Evolutionary conservation across 768 basidiomycete genomes (phyloP), one percentile per base, ranked within the genome.

Genomic region (Kwoniella bestiolae): DNA sequence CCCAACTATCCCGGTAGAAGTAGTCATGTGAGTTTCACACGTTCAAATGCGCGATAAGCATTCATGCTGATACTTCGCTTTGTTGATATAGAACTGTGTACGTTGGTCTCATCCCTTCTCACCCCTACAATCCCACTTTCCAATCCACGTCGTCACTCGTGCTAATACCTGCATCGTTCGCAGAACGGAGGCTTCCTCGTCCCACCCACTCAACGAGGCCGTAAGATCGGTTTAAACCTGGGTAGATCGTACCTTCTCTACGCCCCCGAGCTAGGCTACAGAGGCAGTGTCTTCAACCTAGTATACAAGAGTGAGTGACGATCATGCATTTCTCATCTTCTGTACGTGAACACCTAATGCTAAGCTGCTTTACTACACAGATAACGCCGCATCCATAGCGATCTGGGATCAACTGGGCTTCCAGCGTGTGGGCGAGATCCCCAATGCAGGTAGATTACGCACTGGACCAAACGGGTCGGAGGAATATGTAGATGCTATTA

Each of bases 121-220:
- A n/a, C n/a, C n/a, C n/a, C n/a, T n/a, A 32, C n/a, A 5, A 31
- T 55, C n/a, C 32, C 12, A 11, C 34, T 6, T 56, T 34, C 35
- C 32, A 32, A 38, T 38, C 28, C 11, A 34, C 18, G 51, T 32
- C 23, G 14, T 47, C 8, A 53, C 25, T 53, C 8, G 8, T 25
- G 47, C 18, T 49, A 23, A 49, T 25, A 49, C 7, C 8, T 11
- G 7, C 47, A 23, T 32, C 16, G 26, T 9, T 16, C 12, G 66
- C 92, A 91, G 82, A 96, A 95, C 72, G 92, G 86, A 3, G 94
- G 94, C 2, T 96, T 96, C 81, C 83, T 95, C 35, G 88, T 94
- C 6, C 86, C 89, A 23, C 84, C 86, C 5, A 73, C 73, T 0
- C 86, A 88, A 32, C 85, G 91, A 26, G 87, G 87, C 2, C 81